phyloP scores from a whole-genome alignment of 306 rosid species.

The Pueraria montana region DNA sequence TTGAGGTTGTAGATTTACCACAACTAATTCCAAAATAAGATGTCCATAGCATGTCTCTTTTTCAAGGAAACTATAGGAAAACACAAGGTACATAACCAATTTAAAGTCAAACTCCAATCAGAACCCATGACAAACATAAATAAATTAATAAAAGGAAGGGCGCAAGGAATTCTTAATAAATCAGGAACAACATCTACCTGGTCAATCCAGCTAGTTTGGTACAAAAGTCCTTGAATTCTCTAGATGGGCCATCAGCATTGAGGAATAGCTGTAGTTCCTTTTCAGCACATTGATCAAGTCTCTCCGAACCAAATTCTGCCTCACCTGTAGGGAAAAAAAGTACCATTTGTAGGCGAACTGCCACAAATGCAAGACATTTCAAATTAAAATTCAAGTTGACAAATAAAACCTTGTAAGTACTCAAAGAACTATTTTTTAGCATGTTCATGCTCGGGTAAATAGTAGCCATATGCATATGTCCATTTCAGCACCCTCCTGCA shows the following conservation, averaged over 20 bases:
- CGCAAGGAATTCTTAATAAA: conserved; percentile 1
- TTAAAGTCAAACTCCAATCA: conserved; percentile 2
- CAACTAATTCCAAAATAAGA: conserved; percentile 11
- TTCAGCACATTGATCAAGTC: conserved; percentile 88
- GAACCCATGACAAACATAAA: not conserved
- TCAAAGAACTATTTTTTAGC: conserved; percentile 83
- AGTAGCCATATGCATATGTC: conserved; percentile 97
- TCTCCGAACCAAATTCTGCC: conserved; percentile 85
- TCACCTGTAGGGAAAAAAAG: conserved; percentile 60
- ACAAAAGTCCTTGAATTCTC: conserved; percentile 76
- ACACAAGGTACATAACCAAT: not conserved
- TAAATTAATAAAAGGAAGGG: not conserved
- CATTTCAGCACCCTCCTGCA: conserved; percentile 97
- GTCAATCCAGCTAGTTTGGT: conserved; percentile 85
- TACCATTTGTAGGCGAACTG: conserved; percentile 13
- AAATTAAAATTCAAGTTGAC: conserved; percentile 27
- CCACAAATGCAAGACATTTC: conserved; percentile 33
- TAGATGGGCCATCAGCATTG: conserved; percentile 65
- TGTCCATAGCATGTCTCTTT: not conserved
- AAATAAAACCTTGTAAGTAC: conserved; percentile 74
- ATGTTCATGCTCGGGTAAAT: conserved; percentile 81
- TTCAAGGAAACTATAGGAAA: not conserved
- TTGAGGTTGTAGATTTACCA: conserved; percentile 10
- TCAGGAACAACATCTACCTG: conserved; percentile 54
- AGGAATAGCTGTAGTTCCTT: conserved; percentile 76